A percentile compares a stretch with the other conserved stretches of the same genome.
Evolutionary conservation across 805 yeast species (phyloP).

Genomic region (Myxozyma neglecta): DNA sequence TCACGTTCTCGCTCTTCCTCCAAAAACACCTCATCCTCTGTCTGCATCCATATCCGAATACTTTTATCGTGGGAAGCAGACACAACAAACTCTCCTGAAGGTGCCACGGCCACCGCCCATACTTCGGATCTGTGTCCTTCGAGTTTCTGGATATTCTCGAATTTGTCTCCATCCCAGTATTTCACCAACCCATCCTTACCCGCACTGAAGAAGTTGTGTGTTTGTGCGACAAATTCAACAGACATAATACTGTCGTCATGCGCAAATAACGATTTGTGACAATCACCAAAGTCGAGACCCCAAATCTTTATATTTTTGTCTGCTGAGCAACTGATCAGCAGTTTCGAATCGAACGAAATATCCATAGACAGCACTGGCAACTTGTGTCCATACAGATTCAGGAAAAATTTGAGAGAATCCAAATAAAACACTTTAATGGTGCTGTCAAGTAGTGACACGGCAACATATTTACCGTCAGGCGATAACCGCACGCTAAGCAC

Average conservation of each 20-base stretch:
- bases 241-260: conserved; percentile 95
- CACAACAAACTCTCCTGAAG: conserved; percentile 64
- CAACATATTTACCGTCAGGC: conserved; percentile 72
- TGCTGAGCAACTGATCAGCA: conserved; percentile 90
- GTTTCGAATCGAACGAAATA: conserved; percentile 82
- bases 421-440: conserved; percentile 93
- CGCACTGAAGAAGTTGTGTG: conserved; percentile 85
- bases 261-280: conserved; percentile 94
- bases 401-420: conserved; percentile 81
- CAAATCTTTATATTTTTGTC: conserved; percentile 96
- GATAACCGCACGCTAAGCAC: conserved; percentile 76
- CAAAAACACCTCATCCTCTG: conserved; percentile 91
- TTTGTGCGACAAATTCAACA: conserved; percentile 78
- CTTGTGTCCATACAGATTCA: conserved; percentile 93
- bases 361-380: conserved; percentile 92
- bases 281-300: conserved; percentile 99
- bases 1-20: conserved; percentile 97
- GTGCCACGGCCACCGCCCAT: conserved; percentile 84
- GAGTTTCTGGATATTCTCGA: conserved; percentile 86
- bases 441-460: conserved; percentile 83
- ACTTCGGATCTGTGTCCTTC: conserved; percentile 89
- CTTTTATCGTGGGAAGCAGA: conserved; percentile 92
- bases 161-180: conserved; percentile 98
- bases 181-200: conserved; percentile 87
- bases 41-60: conserved; percentile 88